These are phyloP conservation scores for Brassica hybrid DNA, from an alignment of 441 rosid species.

Conservation along the genomic window DNA sequence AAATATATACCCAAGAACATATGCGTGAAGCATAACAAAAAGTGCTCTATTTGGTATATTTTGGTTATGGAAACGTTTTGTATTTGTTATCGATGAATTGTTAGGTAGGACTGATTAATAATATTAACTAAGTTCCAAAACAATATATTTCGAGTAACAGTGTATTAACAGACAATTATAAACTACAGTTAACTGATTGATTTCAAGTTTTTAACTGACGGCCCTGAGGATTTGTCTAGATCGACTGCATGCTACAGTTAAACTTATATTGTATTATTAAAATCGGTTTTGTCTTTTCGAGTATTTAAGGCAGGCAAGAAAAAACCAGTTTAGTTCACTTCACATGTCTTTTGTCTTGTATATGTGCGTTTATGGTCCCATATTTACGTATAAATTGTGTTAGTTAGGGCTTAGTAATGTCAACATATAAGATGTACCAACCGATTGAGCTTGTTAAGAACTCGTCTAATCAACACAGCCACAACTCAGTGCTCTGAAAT, in stretches of 20 bases:
- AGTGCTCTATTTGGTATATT: too few species aligned
- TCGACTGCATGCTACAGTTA: background rate
- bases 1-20: too few species aligned
- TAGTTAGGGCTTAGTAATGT: background rate
- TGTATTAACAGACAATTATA: background rate
- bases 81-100: too few species aligned
- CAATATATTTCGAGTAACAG: too few species aligned
- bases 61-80: too few species aligned
- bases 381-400: background rate
- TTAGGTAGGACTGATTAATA: too few species aligned
- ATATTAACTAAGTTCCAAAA: too few species aligned
- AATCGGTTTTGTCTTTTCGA: conserved; percentile 3
- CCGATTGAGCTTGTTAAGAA: background rate
- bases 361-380: conserved; percentile 1
- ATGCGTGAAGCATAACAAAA: too few species aligned
- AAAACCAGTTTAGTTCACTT: background rate
- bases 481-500: background rate
- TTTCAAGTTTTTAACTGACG: background rate
- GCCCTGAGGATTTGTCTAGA: background rate
- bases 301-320: conserved; percentile 14
- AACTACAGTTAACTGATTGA: background rate
- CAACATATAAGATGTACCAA: background rate
- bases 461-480: background rate
- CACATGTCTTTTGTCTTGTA: background rate
- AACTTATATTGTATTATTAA: background rate